Conservation (phyloP, 1,284 basidiomycete genomes). For the Ustilago vetiveriae region DNA sequence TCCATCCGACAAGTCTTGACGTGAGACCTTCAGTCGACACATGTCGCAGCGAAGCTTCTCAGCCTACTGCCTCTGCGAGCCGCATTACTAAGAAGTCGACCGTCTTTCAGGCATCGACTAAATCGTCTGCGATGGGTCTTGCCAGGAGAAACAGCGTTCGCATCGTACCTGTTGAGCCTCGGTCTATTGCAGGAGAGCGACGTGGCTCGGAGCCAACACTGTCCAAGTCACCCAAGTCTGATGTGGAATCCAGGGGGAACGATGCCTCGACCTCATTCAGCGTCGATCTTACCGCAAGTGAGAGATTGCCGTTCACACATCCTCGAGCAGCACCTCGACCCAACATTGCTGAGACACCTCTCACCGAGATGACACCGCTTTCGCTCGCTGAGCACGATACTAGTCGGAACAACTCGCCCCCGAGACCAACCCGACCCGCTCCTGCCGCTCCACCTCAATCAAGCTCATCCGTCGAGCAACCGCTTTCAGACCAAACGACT, state of each 20-base stretch:
- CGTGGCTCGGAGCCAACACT: constrained; percentile 13
- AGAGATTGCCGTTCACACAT: constrained; percentile 6
- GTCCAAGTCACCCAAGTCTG: background rate
- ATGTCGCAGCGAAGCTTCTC: background rate
- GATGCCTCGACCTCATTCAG: constrained; percentile 6
- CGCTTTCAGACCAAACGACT: background rate
- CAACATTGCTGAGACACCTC: background rate
- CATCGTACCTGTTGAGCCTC: background rate
- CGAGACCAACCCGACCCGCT: constrained; percentile 13
- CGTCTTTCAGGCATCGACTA: constrained; percentile 34
- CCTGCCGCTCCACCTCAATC: background rate
- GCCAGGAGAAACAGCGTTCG: constrained; percentile 19
- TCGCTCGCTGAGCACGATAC: background rate
- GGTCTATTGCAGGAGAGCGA: constrained; percentile 8
- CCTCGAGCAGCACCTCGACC: constrained; percentile 17
- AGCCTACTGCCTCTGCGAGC: background rate
- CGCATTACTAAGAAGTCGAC: constrained; percentile 14
- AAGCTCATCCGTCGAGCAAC: background rate
- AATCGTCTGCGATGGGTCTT: background rate
- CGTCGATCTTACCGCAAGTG: constrained; percentile 11
- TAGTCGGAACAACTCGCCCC: constrained; percentile 2
- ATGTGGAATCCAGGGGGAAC: background rate
- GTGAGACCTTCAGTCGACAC: constrained; percentile 2
- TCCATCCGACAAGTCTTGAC: background rate
- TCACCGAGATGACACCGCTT: background rate